Evolutionary conservation across 352 stramenopile genomes (phyloP), one percentile per base, ranked within the genome.

Genomic region (Stephanocyclus meneghinianus): DNA sequence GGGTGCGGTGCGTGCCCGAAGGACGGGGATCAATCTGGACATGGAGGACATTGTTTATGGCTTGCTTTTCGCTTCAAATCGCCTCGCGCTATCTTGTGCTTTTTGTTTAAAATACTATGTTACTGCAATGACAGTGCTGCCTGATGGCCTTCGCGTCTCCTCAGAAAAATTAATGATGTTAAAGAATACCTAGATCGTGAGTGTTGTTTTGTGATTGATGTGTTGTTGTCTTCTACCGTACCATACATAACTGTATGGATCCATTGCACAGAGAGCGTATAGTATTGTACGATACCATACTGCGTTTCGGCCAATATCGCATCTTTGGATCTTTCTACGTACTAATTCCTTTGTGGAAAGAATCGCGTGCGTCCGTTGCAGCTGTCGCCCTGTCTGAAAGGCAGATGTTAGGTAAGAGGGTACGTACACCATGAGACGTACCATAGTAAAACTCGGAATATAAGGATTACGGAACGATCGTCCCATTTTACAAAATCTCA

Each of bases 1-100:
- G 47, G 69, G 74, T 21, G 67, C 73, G 26, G 68, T 78, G 48
- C 73, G 64, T 5, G 73, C 53, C 62, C 69, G 60, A 40, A 56
- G n/a, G 13, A 40, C 37, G 18, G 57, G 66, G 53, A 74, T 74
- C 42, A 74, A 59, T 26, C 66, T 65, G 29, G 66, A 66, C 18
- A 74, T 65, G 16, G 66, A 74, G 10, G 67, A 75, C 67, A 75
- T 75, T 10, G 50, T 59, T 59, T 59, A 26, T 59, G 10, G 53
- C 37, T 62, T 60, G 45, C 35, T 55, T 18, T 67, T 35, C 21
- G 16, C 15, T 21, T 40, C 21, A 26, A 26, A 26, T 26, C 21
- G 21, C 1, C 15, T 48, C 42, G 15, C 9, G 1, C 42, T 48
- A 48, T 48, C 42, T 48, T 48, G 21, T 26, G 21, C 21, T 26